Evolutionary conservation across 1,284 basidiomycete genomes (phyloP).

Genomic region (Puccinia polysora): DNA sequence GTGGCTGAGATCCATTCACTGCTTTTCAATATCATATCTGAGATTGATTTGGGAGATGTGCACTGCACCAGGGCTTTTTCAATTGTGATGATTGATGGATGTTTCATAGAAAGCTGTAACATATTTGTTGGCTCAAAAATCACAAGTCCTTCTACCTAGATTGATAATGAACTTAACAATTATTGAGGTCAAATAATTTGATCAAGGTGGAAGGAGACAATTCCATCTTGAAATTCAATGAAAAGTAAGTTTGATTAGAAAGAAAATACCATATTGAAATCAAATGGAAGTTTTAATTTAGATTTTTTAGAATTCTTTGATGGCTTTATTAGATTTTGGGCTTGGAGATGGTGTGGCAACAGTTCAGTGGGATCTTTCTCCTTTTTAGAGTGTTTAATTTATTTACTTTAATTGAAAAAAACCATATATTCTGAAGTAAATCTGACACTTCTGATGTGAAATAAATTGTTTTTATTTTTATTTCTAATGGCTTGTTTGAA

Average conservation of each 20-base stretch:
- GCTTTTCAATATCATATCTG: constrained; percentile 55
- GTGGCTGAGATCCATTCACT: constrained; percentile 70
- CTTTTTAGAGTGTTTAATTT: too few species aligned
- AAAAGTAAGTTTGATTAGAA: background rate
- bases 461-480: too few species aligned
- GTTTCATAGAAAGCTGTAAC: constrained; percentile 83
- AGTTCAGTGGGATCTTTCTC: too few species aligned
- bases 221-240: constrained; percentile 57
- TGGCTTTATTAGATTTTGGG: too few species aligned
- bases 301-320: too few species aligned
- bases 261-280: background rate
- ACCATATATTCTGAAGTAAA: too few species aligned
- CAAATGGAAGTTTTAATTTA: too few species aligned
- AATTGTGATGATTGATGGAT: constrained; percentile 69
- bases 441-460: too few species aligned
- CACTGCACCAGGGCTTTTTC: constrained; percentile 77
- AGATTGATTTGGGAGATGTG: constrained; percentile 72
- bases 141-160: constrained; percentile 79
- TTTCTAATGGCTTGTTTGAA: too few species aligned
- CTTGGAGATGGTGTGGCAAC: too few species aligned
- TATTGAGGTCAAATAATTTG: constrained; percentile 85
- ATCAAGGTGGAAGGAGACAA: constrained; percentile 80
- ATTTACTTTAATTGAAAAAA: too few species aligned
- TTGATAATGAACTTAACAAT: constrained; percentile 76
- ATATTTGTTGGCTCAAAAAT: constrained; percentile 90